phyloP scores from a whole-genome alignment of 768 basidiomycete species.

The Coprinopsis cinerea region DNA sequence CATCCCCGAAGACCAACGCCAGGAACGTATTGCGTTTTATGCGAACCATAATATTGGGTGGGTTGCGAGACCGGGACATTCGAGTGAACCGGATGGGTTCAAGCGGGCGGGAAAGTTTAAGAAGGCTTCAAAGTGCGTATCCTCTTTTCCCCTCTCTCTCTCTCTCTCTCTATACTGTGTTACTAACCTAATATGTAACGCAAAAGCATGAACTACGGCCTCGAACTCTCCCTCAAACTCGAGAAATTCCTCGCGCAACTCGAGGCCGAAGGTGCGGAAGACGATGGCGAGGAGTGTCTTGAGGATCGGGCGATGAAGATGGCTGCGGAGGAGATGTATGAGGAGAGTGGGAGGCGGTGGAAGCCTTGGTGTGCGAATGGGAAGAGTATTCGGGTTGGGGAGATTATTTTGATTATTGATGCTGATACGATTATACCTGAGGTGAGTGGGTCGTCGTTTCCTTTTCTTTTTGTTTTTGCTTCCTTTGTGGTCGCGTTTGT shows the following conservation, averaged over 20 bases:
- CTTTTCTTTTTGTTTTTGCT: not conserved
- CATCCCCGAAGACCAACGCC: slow-evolving; percentile 53
- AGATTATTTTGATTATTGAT: slow-evolving; percentile 78
- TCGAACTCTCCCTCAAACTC: slow-evolving; percentile 53
- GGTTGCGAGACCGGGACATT: slow-evolving; percentile 75
- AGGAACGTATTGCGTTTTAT: slow-evolving; percentile 70
- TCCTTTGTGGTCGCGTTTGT: not conserved
- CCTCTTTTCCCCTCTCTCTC: slow-evolving; percentile 1
- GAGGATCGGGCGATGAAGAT: slow-evolving; percentile 70
- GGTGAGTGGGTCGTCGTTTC: slow-evolving; percentile 23
- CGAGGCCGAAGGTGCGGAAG: slow-evolving; percentile 34
- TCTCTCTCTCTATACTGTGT: no score
- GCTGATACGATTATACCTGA: slow-evolving; percentile 75
- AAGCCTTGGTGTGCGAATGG: slow-evolving; percentile 75
- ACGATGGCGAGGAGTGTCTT: slow-evolving; percentile 42
- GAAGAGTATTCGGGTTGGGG: slow-evolving; percentile 67
- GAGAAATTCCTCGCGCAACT: slow-evolving; percentile 46
- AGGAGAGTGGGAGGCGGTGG: slow-evolving; percentile 48
- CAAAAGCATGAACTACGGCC: slow-evolving; percentile 82
- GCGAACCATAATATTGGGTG: slow-evolving; percentile 72
- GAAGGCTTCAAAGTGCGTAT: slow-evolving; percentile 56
- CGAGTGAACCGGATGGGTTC: slow-evolving; percentile 70
- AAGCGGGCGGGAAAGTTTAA: slow-evolving; percentile 91
- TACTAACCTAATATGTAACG: slow-evolving; percentile 21
- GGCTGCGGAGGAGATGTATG: slow-evolving; percentile 66